Percentiles rank a stretch among this genome's conserved stretches.
Conservation (phyloP, 495 filamentous ascomycete genomes). For the Haplographium delicatum region DNA sequence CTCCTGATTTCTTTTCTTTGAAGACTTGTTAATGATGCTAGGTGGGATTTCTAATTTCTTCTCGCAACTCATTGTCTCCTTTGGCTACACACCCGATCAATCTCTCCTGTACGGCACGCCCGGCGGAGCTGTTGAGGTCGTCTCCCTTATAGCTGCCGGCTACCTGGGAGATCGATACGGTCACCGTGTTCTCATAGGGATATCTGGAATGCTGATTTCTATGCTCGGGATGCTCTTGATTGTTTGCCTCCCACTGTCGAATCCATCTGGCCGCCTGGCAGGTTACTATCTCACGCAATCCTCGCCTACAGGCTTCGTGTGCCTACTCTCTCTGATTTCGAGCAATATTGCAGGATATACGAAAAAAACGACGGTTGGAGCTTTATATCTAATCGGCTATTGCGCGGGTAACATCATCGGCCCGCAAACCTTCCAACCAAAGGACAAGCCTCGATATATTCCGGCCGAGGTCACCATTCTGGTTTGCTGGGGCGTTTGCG, state of each 20-base stretch:
- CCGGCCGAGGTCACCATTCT: slow-evolving; percentile 66
- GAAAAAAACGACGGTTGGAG: slow-evolving; percentile 62
- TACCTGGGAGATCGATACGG: slow-evolving; percentile 53
- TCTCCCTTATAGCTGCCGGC: slow-evolving; percentile 53
- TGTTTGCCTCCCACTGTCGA: slow-evolving; percentile 54
- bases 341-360: slow-evolving; percentile 69
- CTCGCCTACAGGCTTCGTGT: slow-evolving; percentile 43
- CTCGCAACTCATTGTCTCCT: slow-evolving; percentile 57
- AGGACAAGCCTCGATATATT: slow-evolving; percentile 50
- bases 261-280: slow-evolving; percentile 24
- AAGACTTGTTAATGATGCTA: not conserved
- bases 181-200: slow-evolving; percentile 46
- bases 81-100: slow-evolving; percentile 52
- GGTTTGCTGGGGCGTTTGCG: slow-evolving; percentile 52
- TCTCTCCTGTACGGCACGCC: slow-evolving; percentile 63
- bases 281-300: slow-evolving; percentile 29
- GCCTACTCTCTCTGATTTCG: slow-evolving; percentile 19
- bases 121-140: slow-evolving; percentile 60
- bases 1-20: slow-evolving; percentile 31
- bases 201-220: slow-evolving; percentile 33
- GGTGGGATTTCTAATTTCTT: slow-evolving; percentile 63
- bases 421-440: slow-evolving; percentile 24
- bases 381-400: slow-evolving; percentile 61
- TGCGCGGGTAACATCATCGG: slow-evolving; percentile 57
- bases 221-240: slow-evolving; percentile 62